These are phyloP conservation scores for Phytophthora ramorum DNA, from an alignment of 352 stramenopile species.

Conservation along the genomic window DNA sequence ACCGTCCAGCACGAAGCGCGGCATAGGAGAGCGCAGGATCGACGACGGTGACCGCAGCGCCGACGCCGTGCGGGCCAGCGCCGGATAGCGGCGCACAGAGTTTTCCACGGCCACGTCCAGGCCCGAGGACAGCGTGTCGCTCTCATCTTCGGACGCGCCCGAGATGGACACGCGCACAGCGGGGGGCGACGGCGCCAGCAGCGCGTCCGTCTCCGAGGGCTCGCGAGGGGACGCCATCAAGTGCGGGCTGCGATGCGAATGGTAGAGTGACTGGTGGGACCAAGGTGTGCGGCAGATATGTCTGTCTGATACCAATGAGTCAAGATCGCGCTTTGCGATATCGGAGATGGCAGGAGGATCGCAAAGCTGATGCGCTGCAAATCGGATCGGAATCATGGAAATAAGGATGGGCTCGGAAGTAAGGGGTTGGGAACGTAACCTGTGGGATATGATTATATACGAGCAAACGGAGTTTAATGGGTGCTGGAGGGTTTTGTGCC, in stretches of 20 bases:
- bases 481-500: not conserved
- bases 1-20: constrained; percentile 26
- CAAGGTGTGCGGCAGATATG: constrained; percentile 8
- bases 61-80: constrained; percentile 34
- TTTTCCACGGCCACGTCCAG: constrained; percentile 29
- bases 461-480: not conserved
- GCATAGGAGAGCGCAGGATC: constrained; percentile 47
- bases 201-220: constrained; percentile 52
- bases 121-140: constrained; percentile 24
- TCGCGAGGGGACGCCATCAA: constrained; percentile 42
- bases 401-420: not conserved
- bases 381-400: not conserved
- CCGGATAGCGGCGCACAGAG: constrained; percentile 12
- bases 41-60: constrained; percentile 42
- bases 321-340: constrained; percentile 1
- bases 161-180: constrained; percentile 27
- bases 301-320: constrained; percentile 19
- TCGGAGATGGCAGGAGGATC: not conserved
- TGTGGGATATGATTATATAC: not conserved
- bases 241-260: not conserved
- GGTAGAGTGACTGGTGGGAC: constrained; percentile 2
- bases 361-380: constrained; percentile 6
- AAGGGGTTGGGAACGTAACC: constrained; percentile 2
- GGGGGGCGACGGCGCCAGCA: constrained; percentile 33
- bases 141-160: constrained; percentile 21